Evolutionary conservation across 306 rosid genomes (phyloP).

Genomic region (Parietaria judaica): DNA sequence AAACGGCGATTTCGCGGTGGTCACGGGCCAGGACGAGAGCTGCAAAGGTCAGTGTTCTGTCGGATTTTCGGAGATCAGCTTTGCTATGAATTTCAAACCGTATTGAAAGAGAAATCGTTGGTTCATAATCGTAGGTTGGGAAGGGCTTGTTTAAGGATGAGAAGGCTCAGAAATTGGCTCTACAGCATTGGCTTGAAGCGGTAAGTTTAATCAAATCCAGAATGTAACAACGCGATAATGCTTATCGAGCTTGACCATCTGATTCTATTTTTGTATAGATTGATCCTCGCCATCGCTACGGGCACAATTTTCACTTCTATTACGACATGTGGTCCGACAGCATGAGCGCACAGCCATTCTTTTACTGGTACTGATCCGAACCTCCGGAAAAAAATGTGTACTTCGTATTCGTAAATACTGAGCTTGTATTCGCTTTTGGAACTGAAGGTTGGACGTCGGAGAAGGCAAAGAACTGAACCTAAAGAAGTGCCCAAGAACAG

Average conservation of each 20-base stretch:
- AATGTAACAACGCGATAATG: background rate
- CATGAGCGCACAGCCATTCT: constrained; percentile 69
- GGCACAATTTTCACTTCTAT: constrained; percentile 69
- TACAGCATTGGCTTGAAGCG: constrained; percentile 90
- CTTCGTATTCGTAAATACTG: no score
- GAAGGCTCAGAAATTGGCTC: constrained; percentile 67
- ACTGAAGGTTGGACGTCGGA: constrained; percentile 83
- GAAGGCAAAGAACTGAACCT: constrained; percentile 70
- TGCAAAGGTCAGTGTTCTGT: constrained; percentile 57
- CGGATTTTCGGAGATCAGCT: background rate
- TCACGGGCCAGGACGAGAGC: constrained; percentile 66
- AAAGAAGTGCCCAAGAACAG: constrained; percentile 48
- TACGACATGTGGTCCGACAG: constrained; percentile 58
- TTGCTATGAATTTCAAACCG: background rate
- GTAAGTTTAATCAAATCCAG: constrained; percentile 35
- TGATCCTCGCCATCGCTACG: constrained; percentile 89
- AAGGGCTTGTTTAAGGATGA: constrained; percentile 80
- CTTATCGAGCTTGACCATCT: background rate
- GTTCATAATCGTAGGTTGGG: constrained; percentile 47
- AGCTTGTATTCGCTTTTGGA: no score
- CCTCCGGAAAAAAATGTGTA: background rate
- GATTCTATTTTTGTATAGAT: constrained; percentile 34
- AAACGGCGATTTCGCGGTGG: constrained; percentile 71
- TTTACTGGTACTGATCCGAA: constrained; percentile 47
- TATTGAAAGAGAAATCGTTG: no score